Base-by-base conservation (phyloP, 2,329 filamentous ascomycete genomes). In the Aphanocladium album region DNA sequence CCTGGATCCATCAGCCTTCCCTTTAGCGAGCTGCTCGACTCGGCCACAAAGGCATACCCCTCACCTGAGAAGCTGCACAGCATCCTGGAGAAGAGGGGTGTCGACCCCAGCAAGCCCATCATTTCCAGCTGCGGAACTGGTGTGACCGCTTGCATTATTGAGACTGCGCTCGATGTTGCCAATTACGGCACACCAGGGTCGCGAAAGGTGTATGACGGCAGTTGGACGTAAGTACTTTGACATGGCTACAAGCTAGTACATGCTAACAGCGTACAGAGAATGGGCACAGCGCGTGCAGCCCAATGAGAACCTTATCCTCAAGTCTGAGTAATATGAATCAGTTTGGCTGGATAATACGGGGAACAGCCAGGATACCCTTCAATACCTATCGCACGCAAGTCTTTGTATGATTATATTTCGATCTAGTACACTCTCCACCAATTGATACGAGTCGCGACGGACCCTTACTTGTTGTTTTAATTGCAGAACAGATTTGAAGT, bases 91-190 rank as follows among this genome's bases (percentile, higher is more conserved):
- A 79, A 81, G n/a, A 93, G 89, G 71, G 89, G 91, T 0, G 78
- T 99, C 9, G 88, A 96, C 70, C 85, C 89, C 0, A 80, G 81
- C 30, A 91, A 88, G 72, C 89, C 93, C 3, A 90, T 97, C 66
- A 89, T 98, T 67, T 89, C 86, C 54, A 93, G 85, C 68, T 99
- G 95, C 69, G 95, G 95, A 14, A 97, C 93, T 7, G 95, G 95
- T 37, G 93, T 99, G 56, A 98, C 93, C 12, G 95, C 95, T 8
- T 91, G 90, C 19, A 85, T 97, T 47, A 85, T 99, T 46, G 95
- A 99, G 71, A 89, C 92, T 41, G 95, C 92, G 2, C 77, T 99
- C 58, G 85, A 85, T 33, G 87, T 91, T 73, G 91, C 93, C 23
- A 88, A 87, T 1, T 93, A 86, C 70, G 90, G 89, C 2, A 79